Conservation (phyloP, 129 eudicot species). For the Artemisia tridentata region DNA sequence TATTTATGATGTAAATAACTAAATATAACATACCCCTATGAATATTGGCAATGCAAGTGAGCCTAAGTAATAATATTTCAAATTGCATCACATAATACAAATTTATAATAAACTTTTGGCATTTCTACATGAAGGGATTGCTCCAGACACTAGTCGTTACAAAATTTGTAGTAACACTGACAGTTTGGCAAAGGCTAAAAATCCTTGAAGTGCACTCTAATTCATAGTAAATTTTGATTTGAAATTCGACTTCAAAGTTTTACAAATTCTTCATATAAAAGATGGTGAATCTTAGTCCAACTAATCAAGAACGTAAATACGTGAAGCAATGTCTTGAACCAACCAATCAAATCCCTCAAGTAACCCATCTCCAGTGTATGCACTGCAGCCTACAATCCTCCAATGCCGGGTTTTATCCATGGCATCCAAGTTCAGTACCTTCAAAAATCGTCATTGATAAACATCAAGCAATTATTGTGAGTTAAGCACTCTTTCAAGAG, state of each 20-base stretch:
- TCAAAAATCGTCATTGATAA: not conserved
- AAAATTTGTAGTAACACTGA: not conserved
- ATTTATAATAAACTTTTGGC: not conserved
- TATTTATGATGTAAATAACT: no score
- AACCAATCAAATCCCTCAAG: slow-evolving; percentile 96
- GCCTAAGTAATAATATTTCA: not conserved
- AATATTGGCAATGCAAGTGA: not conserved
- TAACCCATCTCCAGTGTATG: slow-evolving; percentile 93
- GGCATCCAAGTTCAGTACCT: slow-evolving; percentile 82
- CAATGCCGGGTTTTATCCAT: slow-evolving; percentile 94
- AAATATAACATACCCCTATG: no score
- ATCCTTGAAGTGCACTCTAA: not conserved
- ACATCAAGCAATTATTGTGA: slow-evolving; percentile 1
- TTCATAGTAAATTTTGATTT: not conserved
- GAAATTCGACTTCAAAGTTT: not conserved
- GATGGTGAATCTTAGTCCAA: not conserved
- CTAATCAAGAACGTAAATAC: slow-evolving; percentile 88
- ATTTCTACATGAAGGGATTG: not conserved
- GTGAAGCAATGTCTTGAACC: slow-evolving; percentile 95
- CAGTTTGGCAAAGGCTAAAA: not conserved
- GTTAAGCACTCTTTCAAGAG: not conserved
- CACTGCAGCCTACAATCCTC: slow-evolving; percentile 91
- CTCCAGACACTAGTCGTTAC: not conserved
- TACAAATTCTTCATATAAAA: slow-evolving; percentile 2
- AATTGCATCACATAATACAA: not conserved